These are phyloP conservation scores for Acer campestre DNA, from an alignment of 345 rosid genomes.

Conservation along the genomic window DNA sequence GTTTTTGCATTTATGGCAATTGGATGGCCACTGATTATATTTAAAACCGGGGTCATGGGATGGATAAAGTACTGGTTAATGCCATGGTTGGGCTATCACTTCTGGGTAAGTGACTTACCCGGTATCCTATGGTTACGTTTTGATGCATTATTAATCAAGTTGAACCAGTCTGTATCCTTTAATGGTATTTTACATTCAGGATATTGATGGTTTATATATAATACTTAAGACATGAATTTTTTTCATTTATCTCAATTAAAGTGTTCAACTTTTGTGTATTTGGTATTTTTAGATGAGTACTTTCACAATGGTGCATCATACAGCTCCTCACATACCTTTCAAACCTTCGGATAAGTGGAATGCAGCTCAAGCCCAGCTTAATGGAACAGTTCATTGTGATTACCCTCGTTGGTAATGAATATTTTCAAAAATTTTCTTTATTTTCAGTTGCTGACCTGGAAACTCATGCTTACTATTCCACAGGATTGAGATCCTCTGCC, in stretches of 20 bases:
- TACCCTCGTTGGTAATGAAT: constrained; percentile 72
- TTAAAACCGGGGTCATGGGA: constrained; percentile 76
- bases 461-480: constrained; percentile 14
- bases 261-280: not conserved
- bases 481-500: constrained; percentile 96
- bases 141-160: constrained; percentile 4
- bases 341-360: constrained; percentile 79
- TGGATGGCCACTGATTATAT: constrained; percentile 93
- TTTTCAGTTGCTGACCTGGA: not conserved
- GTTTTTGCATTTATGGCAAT: constrained; percentile 90
- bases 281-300: constrained; percentile 78
- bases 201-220: too few species aligned
- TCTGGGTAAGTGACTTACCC: constrained; percentile 63
- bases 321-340: constrained; percentile 95
- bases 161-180: not conserved
- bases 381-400: constrained; percentile 92
- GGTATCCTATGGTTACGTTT: constrained; percentile 6
- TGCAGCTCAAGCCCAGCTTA: constrained; percentile 88
- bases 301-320: constrained; percentile 97
- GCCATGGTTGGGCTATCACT: constrained; percentile 98
- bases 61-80: constrained; percentile 93
- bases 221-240: not conserved
- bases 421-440: not conserved
- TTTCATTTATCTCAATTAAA: not conserved
- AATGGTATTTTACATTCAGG: not conserved